These are phyloP conservation scores for Agastache rugosa DNA, from an alignment of 257 asterid species.

Conservation along the genomic window DNA sequence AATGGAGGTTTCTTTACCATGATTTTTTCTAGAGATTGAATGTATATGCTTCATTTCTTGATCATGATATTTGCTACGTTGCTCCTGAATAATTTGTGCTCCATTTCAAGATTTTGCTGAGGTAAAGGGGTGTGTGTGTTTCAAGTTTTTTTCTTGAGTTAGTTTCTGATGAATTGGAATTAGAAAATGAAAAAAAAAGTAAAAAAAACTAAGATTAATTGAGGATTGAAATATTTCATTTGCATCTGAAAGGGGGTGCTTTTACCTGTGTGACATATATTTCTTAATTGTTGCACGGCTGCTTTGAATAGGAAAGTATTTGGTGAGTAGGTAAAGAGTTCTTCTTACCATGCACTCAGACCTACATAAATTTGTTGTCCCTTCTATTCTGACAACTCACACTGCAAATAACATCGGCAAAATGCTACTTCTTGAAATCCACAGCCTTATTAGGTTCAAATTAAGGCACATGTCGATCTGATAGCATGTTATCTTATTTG, in stretches of 20 bases:
- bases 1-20: neutral
- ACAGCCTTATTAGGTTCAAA: neutral
- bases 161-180: neutral
- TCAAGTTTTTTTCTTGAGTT: neutral
- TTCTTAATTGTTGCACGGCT: neutral
- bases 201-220: neutral
- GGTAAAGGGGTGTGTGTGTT: neutral
- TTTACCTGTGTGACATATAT: neutral
- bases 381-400: neutral
- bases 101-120: neutral
- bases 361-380: neutral
- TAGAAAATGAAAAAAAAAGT: neutral
- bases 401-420: neutral
- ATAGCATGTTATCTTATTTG: neutral
- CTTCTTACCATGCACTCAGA: neutral
- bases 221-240: neutral
- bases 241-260: neutral
- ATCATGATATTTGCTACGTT: neutral
- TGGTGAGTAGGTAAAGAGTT: neutral
- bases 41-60: constrained; percentile 1
- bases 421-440: neutral
- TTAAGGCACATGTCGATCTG: neutral
- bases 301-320: neutral
- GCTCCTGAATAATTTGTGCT: neutral
- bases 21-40: neutral